Conservation (phyloP, 129 eudicot genomes). For the Scalesia atractyloides region DNA sequence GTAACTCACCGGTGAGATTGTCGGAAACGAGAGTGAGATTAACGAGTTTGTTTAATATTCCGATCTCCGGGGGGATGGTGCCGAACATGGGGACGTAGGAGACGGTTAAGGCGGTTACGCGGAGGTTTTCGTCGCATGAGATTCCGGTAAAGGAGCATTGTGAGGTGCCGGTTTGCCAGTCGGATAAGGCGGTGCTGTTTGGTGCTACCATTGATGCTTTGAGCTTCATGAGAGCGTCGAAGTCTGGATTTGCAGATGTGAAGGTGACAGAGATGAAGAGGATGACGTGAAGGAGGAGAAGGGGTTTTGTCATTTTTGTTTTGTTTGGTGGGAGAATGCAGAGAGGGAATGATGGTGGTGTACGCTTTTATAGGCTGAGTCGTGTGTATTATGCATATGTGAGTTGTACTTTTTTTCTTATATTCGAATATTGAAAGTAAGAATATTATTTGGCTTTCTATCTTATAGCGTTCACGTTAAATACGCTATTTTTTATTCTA, state of each 20-base stretch:
- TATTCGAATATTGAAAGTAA: neutral
- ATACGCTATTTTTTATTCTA: too few species aligned
- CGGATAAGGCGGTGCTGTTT: constrained; percentile 44
- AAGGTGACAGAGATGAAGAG: constrained; percentile 9
- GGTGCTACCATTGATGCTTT: constrained; percentile 62
- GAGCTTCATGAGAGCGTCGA: constrained; percentile 55
- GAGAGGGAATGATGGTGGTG: constrained; percentile 27
- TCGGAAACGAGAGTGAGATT: constrained; percentile 54
- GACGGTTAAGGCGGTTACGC: constrained; percentile 56
- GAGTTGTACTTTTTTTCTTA: constrained; percentile 12
- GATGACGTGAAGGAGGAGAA: constrained; percentile 16
- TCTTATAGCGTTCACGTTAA: too few species aligned
- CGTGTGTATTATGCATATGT: neutral
- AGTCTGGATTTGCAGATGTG: constrained; percentile 50
- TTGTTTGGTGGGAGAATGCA: constrained; percentile 17
- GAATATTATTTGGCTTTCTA: neutral
- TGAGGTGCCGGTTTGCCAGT: constrained; percentile 48
- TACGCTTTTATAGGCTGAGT: constrained; percentile 15
- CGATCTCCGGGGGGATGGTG: constrained; percentile 63
- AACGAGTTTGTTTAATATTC: constrained; percentile 45
- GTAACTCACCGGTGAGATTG: constrained; percentile 77
- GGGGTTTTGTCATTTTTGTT: constrained; percentile 6
- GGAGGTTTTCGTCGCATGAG: constrained; percentile 47
- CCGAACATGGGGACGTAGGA: constrained; percentile 56
- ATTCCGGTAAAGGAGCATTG: constrained; percentile 86